phyloP scores from a whole-genome alignment of 495 filamentous ascomycete genomes.

The Apiosordaria backusii region DNA sequence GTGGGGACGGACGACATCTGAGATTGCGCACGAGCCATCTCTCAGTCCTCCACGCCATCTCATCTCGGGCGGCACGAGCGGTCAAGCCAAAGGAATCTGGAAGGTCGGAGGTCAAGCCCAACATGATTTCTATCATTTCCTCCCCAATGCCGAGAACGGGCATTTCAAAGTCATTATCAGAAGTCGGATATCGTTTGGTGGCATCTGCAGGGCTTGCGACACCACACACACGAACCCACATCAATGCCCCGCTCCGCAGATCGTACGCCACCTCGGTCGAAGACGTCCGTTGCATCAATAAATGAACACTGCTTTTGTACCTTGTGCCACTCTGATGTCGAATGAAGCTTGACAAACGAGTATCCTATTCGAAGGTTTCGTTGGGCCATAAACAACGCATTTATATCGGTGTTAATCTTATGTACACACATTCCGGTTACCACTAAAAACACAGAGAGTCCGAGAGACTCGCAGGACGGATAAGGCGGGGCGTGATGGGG shows the following conservation, averaged over 20 bases:
- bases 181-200: neutral
- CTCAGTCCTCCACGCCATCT: neutral
- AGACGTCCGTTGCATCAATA: neutral
- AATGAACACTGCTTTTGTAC: neutral
- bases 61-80: neutral
- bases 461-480: neutral
- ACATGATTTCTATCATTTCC: neutral
- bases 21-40: slow-evolving; percentile 6
- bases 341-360: too few relatives aligned
- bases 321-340: neutral
- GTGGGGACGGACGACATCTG: slow-evolving; percentile 1
- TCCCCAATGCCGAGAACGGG: neutral
- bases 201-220: slow-evolving; percentile 3
- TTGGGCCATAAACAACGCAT: neutral
- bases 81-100: neutral
- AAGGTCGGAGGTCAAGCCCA: neutral
- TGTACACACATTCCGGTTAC: too few relatives aligned
- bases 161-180: neutral
- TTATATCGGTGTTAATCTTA: neutral
- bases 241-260: neutral
- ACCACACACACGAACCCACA: slow-evolving; percentile 1
- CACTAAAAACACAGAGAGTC: too few relatives aligned
- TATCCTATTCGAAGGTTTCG: neutral
- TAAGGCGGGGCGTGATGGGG: neutral
- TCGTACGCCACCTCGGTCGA: slow-evolving; percentile 4